These are phyloP conservation scores for Ustilago trichophora DNA, from an alignment of 1,284 basidiomycete genomes.

Conservation along the genomic window DNA sequence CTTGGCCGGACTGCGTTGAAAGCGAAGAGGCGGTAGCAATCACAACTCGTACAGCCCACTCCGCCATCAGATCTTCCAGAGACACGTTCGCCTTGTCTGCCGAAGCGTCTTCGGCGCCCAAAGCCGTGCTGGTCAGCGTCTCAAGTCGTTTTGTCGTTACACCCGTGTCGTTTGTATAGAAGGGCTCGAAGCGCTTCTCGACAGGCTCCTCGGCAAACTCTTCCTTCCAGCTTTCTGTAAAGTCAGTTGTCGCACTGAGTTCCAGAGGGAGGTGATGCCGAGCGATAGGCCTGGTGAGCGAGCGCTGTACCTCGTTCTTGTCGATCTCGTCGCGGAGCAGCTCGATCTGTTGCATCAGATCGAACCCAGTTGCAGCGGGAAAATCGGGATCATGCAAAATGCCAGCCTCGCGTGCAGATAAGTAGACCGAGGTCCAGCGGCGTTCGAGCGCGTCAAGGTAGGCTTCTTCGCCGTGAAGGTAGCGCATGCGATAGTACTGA, in stretches of 20 bases:
- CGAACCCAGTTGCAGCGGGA: conserved; percentile 76
- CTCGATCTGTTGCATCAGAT: conserved; percentile 76
- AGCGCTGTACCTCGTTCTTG: conserved; percentile 72
- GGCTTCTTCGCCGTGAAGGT: conserved; percentile 75
- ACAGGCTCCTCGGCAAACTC: conserved; percentile 17
- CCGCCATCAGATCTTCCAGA: conserved; percentile 13
- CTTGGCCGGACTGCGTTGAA: no score
- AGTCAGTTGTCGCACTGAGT: conserved; percentile 11
- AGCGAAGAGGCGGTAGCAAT: conserved; percentile 7
- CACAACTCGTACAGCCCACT: conserved; percentile 39
- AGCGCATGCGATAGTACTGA: conserved; percentile 73
- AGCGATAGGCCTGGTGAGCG: conserved; percentile 32
- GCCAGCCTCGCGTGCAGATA: conserved; percentile 75
- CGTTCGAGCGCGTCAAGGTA: conserved; percentile 83
- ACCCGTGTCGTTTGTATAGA: conserved; percentile 24
- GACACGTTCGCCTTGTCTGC: background rate
- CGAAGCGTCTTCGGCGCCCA: conserved; percentile 1
- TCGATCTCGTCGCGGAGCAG: conserved; percentile 82
- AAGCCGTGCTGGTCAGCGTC: conserved; percentile 13
- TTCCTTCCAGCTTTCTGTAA: conserved; percentile 41
- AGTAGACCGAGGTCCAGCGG: conserved; percentile 80
- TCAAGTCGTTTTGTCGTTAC: conserved; percentile 29
- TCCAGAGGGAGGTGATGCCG: conserved; percentile 31
- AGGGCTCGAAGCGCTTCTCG: conserved; percentile 21
- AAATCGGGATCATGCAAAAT: conserved; percentile 78